These are phyloP conservation scores for Xerocomus brunneocitrinus DNA, from an alignment of 768 basidiomycete species.

Conservation along the genomic window DNA sequence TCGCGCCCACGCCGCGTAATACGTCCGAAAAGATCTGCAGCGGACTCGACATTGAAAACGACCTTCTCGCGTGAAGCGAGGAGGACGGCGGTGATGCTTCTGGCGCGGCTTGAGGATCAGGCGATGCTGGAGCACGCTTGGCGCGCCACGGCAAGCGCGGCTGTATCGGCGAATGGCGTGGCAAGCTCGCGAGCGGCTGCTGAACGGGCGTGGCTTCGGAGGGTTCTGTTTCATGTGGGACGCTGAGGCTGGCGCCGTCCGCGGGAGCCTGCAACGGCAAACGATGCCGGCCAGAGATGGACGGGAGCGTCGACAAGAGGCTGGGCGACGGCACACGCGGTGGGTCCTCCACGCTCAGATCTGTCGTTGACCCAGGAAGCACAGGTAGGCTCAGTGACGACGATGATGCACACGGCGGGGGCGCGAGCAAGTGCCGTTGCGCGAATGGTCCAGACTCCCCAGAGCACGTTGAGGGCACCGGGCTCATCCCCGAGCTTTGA, in stretches of 20 bases:
- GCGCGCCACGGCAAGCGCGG: slow-evolving; percentile 11
- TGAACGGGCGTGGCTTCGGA: neutral
- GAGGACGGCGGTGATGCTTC: neutral
- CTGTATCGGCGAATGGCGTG: neutral
- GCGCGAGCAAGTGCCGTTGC: slow-evolving; percentile 15
- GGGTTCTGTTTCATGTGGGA: neutral
- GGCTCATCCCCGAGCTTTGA: neutral
- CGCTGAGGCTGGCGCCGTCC: neutral
- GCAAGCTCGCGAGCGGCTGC: neutral
- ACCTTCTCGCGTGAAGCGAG: slow-evolving; percentile 9
- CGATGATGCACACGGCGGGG: slow-evolving; percentile 21
- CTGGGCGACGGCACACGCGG: slow-evolving; percentile 21
- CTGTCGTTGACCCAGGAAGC: slow-evolving; percentile 9
- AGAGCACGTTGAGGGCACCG: slow-evolving; percentile 17
- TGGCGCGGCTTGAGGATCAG: neutral
- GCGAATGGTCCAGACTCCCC: slow-evolving; percentile 4
- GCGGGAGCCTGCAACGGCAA: slow-evolving; percentile 5
- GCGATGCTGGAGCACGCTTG: slow-evolving; percentile 5
- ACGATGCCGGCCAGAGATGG: slow-evolving; percentile 21
- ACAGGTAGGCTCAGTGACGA: slow-evolving; percentile 26
- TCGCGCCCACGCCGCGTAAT: slow-evolving; percentile 41
- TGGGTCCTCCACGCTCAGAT: slow-evolving; percentile 5
- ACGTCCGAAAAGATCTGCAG: slow-evolving; percentile 34
- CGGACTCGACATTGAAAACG: slow-evolving; percentile 10
- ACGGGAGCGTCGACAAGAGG: slow-evolving; percentile 18